A percentile compares a stretch with the other conserved stretches of the same genome.
phyloP scores from a whole-genome alignment of 345 rosid species.

The Erodium maritimum region DNA sequence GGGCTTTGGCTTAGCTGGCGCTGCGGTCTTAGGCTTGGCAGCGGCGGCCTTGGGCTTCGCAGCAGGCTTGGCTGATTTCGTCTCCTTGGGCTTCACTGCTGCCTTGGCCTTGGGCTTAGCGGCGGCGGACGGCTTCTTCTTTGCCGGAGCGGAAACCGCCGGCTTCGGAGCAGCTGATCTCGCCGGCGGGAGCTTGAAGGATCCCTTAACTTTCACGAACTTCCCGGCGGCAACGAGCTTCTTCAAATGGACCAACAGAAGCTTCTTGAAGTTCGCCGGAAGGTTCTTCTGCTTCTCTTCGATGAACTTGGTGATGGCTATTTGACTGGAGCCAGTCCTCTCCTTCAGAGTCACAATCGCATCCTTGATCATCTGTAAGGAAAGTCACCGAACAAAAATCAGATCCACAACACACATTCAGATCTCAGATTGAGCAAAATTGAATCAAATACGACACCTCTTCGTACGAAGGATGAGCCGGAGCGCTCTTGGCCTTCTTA shows the following conservation, averaged over 20 bases:
- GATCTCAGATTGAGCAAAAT: background rate
- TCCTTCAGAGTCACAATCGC: conserved; percentile 66
- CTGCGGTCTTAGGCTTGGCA: conserved; percentile 8
- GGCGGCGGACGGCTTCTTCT: background rate
- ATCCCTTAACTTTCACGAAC: conserved; percentile 57
- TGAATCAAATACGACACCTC: conserved; percentile 27
- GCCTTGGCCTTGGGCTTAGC: conserved; percentile 27
- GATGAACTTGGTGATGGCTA: conserved; percentile 67
- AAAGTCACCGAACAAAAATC: background rate
- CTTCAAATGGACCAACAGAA: conserved; percentile 46
- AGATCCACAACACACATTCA: no score
- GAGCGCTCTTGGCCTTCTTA: conserved; percentile 4
- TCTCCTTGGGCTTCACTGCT: conserved; percentile 11
- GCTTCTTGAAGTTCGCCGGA: conserved; percentile 54
- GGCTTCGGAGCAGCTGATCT: conserved; percentile 20
- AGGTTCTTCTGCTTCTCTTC: conserved; percentile 70
- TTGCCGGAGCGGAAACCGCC: conserved; percentile 2
- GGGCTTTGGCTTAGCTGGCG: background rate
- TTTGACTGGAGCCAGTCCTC: conserved; percentile 81
- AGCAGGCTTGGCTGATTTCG: conserved; percentile 2
- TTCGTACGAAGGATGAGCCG: conserved; percentile 59
- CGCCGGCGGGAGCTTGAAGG: conserved; percentile 56
- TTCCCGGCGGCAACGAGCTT: conserved; percentile 58
- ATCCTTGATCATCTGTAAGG: conserved; percentile 64
- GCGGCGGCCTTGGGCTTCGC: conserved; percentile 14